Base-by-base conservation (phyloP, 2,329 filamentous ascomycete species). In the Arachnomyces sp. region DNA sequence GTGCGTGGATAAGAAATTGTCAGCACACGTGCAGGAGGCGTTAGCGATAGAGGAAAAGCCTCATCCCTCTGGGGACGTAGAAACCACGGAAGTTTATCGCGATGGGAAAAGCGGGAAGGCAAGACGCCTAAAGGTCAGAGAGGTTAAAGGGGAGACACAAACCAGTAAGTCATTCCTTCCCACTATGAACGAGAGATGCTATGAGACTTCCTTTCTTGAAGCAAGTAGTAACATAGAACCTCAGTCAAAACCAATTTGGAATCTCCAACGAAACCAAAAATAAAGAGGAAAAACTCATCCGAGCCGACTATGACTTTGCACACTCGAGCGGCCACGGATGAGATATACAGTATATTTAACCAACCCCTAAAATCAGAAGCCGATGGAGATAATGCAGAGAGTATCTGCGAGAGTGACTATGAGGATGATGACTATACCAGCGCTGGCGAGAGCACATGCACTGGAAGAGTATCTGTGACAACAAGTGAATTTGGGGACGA, bases 221-320 rank as follows among this genome's bases (percentile, higher is more conserved):
- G 28, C 17, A 30, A 21, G 14, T 18, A 31, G 60, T 67, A 53
- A 73, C 51, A 42, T 7, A 15, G 12, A 11, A 31, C 5, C 39
- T n/a, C 51, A 92, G 87, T 96, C 62, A 92, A 94, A 72, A 84
- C 88, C 42, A 95, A 95, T 52, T 71, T 96, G 40, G 86, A 92
- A 54, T 95, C 90, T 2, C 90, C 89, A 0, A 85, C 85, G 0
- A 78, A 81, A n/a, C 80, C 80, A 3, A 96, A 93, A 62, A 74
- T 90, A 40, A 84, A 82, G 48, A 86, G 86, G 61, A 92, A 84
- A 60, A 81, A 80, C 38, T 73, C 73, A 8, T 66, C 72, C 28
- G 90, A 96, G 62, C 86, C 89, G n/a, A 98, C 92, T 2, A 95
- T 98, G 89, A 98, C 92, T 1, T 78, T 98, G 49, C 88, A 96